Evolutionary conservation across 805 yeast species (phyloP).

Genomic region (Ogataea ganodermae): DNA sequence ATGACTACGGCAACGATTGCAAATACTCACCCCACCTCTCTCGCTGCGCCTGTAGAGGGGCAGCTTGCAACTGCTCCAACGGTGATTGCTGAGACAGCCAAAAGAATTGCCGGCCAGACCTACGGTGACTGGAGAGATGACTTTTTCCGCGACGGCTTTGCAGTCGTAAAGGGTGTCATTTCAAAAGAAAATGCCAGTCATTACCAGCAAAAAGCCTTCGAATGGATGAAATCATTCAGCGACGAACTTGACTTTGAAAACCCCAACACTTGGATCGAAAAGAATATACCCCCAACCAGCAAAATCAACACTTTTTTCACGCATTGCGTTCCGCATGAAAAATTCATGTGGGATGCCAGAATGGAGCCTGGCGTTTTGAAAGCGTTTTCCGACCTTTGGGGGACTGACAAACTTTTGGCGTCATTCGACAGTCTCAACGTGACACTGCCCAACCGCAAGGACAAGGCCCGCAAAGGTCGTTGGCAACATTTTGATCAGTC

Average conservation of each 20-base stretch:
- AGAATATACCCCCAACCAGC: conserved; percentile 32
- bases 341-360: conserved; percentile 38
- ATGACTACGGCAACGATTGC: not conserved
- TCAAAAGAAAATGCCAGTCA: conserved; percentile 26
- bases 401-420: conserved; percentile 37
- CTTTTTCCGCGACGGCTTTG: conserved; percentile 33
- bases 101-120: not conserved
- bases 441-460: conserved; percentile 29
- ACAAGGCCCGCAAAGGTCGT: conserved; percentile 14
- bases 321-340: conserved; percentile 34
- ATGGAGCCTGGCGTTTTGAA: conserved; percentile 32
- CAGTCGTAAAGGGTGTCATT: conserved; percentile 35
- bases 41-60: no score
- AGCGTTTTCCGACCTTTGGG: conserved; percentile 34
- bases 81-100: conserved; percentile 1
- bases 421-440: conserved; percentile 37
- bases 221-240: conserved; percentile 29
- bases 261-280: conserved; percentile 32
- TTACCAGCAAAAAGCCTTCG: conserved; percentile 27
- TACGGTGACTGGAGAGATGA: conserved; percentile 36
- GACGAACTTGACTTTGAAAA: conserved; percentile 28
- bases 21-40: not conserved
- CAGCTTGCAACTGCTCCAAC: not conserved
- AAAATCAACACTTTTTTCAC: conserved; percentile 20
- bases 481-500: conserved; percentile 41